Evolutionary conservation across 257 asterid genomes (phyloP).

Genomic region (Oldenlandia corymbosa): DNA sequence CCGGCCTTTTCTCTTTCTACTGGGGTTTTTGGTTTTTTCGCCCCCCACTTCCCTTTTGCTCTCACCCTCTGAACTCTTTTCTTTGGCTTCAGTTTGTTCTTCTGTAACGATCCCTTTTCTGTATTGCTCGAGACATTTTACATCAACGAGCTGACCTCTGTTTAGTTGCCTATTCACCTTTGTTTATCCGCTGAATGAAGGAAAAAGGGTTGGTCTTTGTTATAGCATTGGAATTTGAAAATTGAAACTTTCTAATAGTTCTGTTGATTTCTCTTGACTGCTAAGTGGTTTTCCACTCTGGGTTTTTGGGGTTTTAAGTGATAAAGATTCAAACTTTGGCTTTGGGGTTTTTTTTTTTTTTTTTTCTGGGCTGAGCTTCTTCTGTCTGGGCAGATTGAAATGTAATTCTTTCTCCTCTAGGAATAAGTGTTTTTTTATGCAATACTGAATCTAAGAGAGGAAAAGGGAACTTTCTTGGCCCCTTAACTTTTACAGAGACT

Average conservation of each 20-base stretch:
- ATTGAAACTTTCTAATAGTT: slow-evolving; percentile 9
- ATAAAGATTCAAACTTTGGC: slow-evolving; percentile 30
- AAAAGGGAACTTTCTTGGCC: slow-evolving; percentile 16
- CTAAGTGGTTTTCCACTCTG: slow-evolving; percentile 26
- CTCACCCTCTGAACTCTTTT: background rate
- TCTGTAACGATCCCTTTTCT: background rate
- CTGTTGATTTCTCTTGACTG: slow-evolving; percentile 21
- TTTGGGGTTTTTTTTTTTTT: slow-evolving; percentile 23
- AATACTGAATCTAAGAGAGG: slow-evolving; percentile 12
- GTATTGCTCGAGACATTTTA: slow-evolving; percentile 4
- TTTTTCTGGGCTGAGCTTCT: too few species aligned
- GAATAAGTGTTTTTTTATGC: slow-evolving; percentile 15
- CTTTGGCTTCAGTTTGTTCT: background rate
- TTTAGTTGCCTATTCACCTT: slow-evolving; percentile 15
- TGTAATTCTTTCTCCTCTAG: slow-evolving; percentile 25
- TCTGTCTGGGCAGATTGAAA: slow-evolving; percentile 25
- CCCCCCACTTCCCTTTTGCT: background rate
- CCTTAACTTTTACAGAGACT: slow-evolving; percentile 3
- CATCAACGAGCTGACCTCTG: background rate
- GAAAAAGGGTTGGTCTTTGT: slow-evolving; percentile 5
- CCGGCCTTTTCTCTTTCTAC: background rate
- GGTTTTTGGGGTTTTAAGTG: slow-evolving; percentile 27
- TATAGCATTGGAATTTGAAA: slow-evolving; percentile 4
- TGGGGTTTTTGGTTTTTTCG: background rate
- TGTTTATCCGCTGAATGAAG: background rate